Base-by-base conservation (phyloP, 1,284 basidiomycete genomes). In the Heterobasidion occidentale region DNA sequence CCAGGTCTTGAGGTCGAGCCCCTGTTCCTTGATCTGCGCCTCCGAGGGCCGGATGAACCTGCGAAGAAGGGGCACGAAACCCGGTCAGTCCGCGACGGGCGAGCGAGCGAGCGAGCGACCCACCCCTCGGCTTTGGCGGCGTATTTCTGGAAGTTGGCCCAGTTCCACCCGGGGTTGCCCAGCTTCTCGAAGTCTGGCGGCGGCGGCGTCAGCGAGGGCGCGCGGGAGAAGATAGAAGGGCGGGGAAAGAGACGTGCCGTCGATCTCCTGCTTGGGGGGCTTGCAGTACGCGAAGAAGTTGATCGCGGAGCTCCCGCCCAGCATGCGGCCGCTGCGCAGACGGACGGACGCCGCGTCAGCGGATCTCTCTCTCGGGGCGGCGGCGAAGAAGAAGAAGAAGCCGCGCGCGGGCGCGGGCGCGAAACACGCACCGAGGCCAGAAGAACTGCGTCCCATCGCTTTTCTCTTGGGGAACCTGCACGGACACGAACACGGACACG, bases 281-380 rank as follows among this genome's bases (percentile, higher is more conserved):
- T 60, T 67, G 15, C 47, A 59, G 60, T 64, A 68, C 1, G 56
- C 56, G 42, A 61, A 59, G 53, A 65, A 65, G 51, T 67, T 65
- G 19, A 65, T 55, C 33, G 64, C 61, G 20, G 66, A 67, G 49
- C 63, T 63, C 3, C 70, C 70, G 17, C 68, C 67, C 6, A 71
- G 65, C 2, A 62, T 59, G 49, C 69, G 69, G 34, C 68, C 69
- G 2, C 58, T 59, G 42, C 38, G 0, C 38, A 42, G n/a, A 11
- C 38, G 11, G 3, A 42, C 38, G 27, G 27, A 3, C 27, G 27
- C 27, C 2, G 38, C 3, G 38, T 42, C 12, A 42, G 38, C 38
- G 3, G 38, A 11, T 42, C 38, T 4, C n/a, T n/a, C 11, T 12
- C 7, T 19, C n/a, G n/a, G n/a, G n/a, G 38, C 38, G 38, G 15